Percentiles rank a stretch among this genome's conserved stretches.
Conservation (phyloP, 768 basidiomycete genomes). For the Galerina marginata region DNA sequence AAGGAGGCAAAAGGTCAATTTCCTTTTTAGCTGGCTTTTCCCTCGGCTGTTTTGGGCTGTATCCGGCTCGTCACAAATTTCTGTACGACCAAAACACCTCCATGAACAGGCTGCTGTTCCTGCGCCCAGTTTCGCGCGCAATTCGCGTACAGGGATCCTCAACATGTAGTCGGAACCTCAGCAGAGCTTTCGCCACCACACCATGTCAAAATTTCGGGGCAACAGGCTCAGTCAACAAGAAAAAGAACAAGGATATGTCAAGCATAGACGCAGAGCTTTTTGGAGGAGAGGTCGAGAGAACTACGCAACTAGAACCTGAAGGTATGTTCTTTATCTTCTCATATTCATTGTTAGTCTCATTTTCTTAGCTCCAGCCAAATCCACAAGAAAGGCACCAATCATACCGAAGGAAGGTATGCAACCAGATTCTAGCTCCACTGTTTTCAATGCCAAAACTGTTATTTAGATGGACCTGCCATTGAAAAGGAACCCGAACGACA, state of each 20-base stretch:
- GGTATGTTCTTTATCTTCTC: not conserved
- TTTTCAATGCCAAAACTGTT: not conserved
- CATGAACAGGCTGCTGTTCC: slow-evolving; percentile 30
- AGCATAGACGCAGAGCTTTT: slow-evolving; percentile 22
- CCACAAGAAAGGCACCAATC: not conserved
- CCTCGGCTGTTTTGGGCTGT: slow-evolving; percentile 12
- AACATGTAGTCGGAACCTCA: slow-evolving; percentile 9
- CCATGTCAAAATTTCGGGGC: slow-evolving; percentile 23
- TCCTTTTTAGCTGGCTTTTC: slow-evolving; percentile 16
- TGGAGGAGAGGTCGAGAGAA: slow-evolving; percentile 1
- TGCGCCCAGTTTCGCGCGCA: slow-evolving; percentile 34
- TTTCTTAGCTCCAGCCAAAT: not conserved
- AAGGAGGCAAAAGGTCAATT: slow-evolving; percentile 1
- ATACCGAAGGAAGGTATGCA: not conserved
- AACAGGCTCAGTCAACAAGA: slow-evolving; percentile 20
- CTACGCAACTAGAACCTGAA: not conserved
- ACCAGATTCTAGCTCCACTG: not conserved
- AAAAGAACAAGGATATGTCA: slow-evolving; percentile 15
- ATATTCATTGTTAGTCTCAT: not conserved
- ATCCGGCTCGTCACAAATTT: slow-evolving; percentile 24
- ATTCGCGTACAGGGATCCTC: slow-evolving; percentile 30
- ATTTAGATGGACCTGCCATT: not conserved
- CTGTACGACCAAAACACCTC: not conserved
- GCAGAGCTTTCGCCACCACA: slow-evolving; percentile 16
- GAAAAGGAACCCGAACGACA: not conserved